Conservation (phyloP, 371 early-diverging fungal genomes). For the Actinomucor elegans region DNA sequence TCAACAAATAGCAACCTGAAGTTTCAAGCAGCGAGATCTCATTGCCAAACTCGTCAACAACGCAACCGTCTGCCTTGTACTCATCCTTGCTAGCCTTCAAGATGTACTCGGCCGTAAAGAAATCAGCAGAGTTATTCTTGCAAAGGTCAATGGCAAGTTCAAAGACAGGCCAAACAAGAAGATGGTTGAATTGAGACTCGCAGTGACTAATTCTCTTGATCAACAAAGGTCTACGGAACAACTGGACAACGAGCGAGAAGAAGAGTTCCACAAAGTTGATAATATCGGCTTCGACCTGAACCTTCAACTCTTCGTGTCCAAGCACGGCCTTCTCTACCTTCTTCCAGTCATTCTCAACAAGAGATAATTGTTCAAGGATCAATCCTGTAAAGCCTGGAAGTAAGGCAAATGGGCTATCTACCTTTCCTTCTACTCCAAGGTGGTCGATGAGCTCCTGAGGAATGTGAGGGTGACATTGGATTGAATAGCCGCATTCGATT, state of each 20-base stretch:
- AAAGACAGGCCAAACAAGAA: conserved; percentile 13
- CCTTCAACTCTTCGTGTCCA: conserved; percentile 2
- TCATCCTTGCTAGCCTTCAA: conserved; percentile 9
- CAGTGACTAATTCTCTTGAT: conserved; percentile 3
- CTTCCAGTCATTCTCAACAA: conserved; percentile 6
- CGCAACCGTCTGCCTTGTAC: conserved; percentile 12
- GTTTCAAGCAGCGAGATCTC: conserved; percentile 5
- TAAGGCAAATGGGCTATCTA: no score
- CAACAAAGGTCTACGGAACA: conserved; percentile 4
- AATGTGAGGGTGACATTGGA: conserved; percentile 3
- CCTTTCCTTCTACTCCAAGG: background rate
- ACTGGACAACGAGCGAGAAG: conserved; percentile 7
- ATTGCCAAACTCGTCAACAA: conserved; percentile 3
- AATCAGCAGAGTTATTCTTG: no score
- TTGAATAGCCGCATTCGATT: conserved; percentile 16
- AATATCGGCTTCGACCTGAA: conserved; percentile 1
- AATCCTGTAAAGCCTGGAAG: no score
- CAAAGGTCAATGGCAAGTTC: conserved; percentile 8
- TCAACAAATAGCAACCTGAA: conserved; percentile 2
- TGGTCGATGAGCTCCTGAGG: conserved; percentile 5
- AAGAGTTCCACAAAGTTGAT: conserved; percentile 8
- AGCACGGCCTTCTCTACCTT: conserved; percentile 5
- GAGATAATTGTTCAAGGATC: no score
- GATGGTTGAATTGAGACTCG: conserved; percentile 9
- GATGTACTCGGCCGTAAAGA: conserved; percentile 9